These are phyloP conservation scores for Pseudonitzschia delicatissima DNA, from an alignment of 108 stramenopile species.

Conservation along the genomic window DNA sequence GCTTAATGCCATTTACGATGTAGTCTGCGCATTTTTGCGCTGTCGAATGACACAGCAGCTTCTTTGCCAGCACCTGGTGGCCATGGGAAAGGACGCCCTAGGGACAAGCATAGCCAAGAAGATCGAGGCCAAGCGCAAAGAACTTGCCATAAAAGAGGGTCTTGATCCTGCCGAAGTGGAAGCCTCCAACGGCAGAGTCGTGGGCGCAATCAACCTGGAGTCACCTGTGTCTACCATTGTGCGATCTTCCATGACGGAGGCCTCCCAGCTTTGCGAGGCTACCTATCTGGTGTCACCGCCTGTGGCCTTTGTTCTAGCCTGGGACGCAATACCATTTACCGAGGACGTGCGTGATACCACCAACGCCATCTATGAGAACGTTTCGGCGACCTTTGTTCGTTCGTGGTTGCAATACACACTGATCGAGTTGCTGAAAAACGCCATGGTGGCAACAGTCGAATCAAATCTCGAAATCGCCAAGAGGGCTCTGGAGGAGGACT, in stretches of 20 bases:
- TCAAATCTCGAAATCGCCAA: constrained; percentile 16
- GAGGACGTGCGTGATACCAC: neutral
- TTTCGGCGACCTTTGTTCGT: constrained; percentile 54
- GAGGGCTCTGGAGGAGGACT: constrained; percentile 17
- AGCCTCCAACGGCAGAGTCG: neutral
- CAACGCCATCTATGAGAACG: constrained; percentile 6
- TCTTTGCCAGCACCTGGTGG: constrained; percentile 64
- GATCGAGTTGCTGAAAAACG: constrained; percentile 79
- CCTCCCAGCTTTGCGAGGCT: constrained; percentile 68
- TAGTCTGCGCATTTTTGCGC: constrained; percentile 10
- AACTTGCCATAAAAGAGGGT: neutral
- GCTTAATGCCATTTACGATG: constrained; percentile 12
- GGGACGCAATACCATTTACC: neutral
- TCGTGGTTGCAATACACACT: constrained; percentile 78
- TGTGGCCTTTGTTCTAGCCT: constrained; percentile 1
- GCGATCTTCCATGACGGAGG: constrained; percentile 64
- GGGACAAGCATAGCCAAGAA: constrained; percentile 13
- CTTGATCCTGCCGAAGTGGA: neutral
- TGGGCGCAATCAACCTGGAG: constrained; percentile 50
- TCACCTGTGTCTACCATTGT: constrained; percentile 39
- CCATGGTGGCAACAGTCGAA: constrained; percentile 60
- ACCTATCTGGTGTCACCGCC: constrained; percentile 35
- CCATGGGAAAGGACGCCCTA: constrained; percentile 36
- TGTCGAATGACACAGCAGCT: constrained; percentile 36
- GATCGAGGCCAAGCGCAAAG: neutral